Evolutionary conservation across 208 protist species (phyloP).

Genomic region (Leishmania lainsoni): DNA sequence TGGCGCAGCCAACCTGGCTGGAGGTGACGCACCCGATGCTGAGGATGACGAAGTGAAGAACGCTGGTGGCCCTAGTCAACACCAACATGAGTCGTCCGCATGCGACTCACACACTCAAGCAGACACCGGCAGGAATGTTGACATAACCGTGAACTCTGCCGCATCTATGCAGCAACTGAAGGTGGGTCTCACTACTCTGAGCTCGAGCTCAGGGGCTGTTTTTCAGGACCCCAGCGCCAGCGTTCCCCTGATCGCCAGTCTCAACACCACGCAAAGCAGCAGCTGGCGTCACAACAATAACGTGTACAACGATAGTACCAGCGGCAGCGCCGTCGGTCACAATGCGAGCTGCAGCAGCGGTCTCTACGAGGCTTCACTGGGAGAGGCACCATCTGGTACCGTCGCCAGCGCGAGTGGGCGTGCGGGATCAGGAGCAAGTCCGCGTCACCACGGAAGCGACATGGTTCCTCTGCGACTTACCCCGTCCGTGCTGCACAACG

Average conservation of each 20-base stretch:
- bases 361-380: neutral
- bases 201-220: neutral
- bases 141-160: neutral
- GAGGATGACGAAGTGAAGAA: constrained; percentile 3
- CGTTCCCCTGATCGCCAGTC: neutral
- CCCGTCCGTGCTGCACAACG: constrained; percentile 19
- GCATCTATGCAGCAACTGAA: constrained; percentile 2
- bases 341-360: neutral
- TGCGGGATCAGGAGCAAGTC: neutral
- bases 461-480: constrained; percentile 25
- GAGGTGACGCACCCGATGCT: neutral
- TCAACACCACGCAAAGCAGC: neutral
- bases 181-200: neutral
- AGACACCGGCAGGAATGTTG: neutral
- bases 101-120: neutral
- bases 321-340: neutral
- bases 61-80: neutral
- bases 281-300: neutral
- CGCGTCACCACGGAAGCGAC: neutral
- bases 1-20: neutral
- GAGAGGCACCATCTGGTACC: neutral
- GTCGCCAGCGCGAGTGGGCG: neutral
- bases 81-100: neutral
- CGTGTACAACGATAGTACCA: neutral
- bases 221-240: neutral